Base-by-base conservation (phyloP, 2,329 filamentous ascomycete genomes). In the Bipolaris cookei region DNA sequence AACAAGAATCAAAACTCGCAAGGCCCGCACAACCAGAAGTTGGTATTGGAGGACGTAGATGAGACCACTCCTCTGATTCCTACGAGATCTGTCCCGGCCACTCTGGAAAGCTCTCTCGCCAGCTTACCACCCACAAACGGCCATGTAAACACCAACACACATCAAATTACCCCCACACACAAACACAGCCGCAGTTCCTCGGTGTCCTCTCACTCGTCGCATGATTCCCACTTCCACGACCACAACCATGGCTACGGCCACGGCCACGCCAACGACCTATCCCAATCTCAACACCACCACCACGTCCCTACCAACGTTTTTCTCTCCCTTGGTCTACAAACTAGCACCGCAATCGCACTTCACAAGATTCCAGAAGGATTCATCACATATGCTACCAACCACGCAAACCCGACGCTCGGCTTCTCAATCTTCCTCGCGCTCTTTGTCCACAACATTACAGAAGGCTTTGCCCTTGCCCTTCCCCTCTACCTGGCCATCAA, bases 371-470 rank as follows among this genome's bases (percentile, higher is more conserved):
- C 95, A 1, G 95, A 89, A 75, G 87, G 86, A 37, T 89, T 89
- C 76, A 89, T 99, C 66, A 98, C 94, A 1, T 99, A 96, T 74
- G 94, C 95, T 8, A 97, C 95, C 8, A 99, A 98, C 77, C 95
- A 99, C 73, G 94, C 92, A 11, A 98, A 93, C 74, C 93, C 95
- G 0, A 82, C 85, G 0, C 86, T 99, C 0, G 95, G 95, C 18
- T 87, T 97, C 76, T 90, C 91, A 50, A 92, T 99, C 52, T 99
- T 99, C 79, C 86, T 98, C 76, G 94, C 95, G 0, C 84, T 99
- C 6, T 97, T 97, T 73, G 94, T 99, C 57, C 95, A 99, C 83
- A 99, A 98, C 79, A 96, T 99, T 70, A 93, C 92, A 25, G 95
- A 99, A 79, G 95, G 95, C 1, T 98, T 98, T 73, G 91, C 93